Conservation (phyloP, 208 protist genomes). For the Acanthamoeba healyi region DNA sequence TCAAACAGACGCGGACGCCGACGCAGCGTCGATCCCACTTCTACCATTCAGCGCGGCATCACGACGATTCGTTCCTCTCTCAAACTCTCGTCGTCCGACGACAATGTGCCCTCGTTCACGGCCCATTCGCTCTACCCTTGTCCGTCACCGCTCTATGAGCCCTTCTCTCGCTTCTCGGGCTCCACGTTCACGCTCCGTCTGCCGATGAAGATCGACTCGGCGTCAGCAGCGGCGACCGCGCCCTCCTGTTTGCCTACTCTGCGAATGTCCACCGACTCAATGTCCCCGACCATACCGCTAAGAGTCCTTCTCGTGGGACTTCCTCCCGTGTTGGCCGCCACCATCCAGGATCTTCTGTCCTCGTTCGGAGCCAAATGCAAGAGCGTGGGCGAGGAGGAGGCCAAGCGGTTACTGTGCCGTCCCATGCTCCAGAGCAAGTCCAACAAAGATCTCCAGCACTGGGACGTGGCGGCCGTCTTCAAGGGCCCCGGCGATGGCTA, state of each 20-base stretch:
- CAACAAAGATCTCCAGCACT: not conserved
- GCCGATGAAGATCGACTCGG: conserved; percentile 42
- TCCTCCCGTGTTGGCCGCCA: not conserved
- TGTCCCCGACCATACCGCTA: not conserved
- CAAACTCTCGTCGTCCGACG: not conserved
- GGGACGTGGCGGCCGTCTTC: conserved; percentile 40
- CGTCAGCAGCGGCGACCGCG: not conserved
- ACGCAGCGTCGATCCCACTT: conserved; percentile 33
- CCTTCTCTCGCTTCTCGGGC: not conserved
- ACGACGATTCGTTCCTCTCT: not conserved
- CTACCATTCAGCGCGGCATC: not conserved
- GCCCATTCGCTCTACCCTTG: not conserved
- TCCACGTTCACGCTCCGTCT: conserved; percentile 60
- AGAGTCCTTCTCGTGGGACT: conserved; percentile 32
- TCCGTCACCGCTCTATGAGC: conserved; percentile 26
- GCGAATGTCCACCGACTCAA: not conserved
- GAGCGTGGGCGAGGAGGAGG: conserved; percentile 8
- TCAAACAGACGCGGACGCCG: conserved; percentile 12
- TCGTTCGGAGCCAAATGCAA: conserved; percentile 41
- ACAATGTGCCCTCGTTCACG: not conserved
- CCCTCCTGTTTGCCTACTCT: not conserved
- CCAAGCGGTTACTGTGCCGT: not conserved
- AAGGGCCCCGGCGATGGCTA: conserved; percentile 28
- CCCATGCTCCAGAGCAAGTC: not conserved
- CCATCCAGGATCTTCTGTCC: not conserved